These are phyloP conservation scores for Trypanosomatidae sp. DNA, from an alignment of 208 protist genomes.

Conservation along the genomic window DNA sequence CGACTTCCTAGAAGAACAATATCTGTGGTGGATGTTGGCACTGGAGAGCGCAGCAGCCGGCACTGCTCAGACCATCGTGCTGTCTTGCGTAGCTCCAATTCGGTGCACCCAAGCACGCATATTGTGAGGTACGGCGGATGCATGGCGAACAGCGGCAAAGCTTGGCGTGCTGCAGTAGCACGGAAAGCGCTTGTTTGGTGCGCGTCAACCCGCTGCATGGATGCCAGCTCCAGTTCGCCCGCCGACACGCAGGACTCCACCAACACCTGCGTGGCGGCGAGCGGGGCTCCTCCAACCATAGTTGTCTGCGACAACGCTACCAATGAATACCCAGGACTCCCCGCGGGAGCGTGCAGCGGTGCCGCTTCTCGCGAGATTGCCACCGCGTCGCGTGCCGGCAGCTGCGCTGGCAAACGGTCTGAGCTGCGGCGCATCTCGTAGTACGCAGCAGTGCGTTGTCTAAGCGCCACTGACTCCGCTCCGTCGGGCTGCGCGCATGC, in stretches of 20 bases:
- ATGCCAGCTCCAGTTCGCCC: background rate
- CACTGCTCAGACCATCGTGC: constrained; percentile 33
- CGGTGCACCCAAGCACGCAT: constrained; percentile 50
- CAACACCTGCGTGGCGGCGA: constrained; percentile 15
- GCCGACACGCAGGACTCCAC: constrained; percentile 18
- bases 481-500: background rate
- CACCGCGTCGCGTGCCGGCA: background rate
- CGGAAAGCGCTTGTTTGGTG: background rate
- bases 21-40: constrained; percentile 60
- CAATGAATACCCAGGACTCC: background rate
- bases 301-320: background rate
- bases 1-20: constrained; percentile 71
- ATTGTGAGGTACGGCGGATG: constrained; percentile 53
- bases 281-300: background rate
- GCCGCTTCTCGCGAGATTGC: background rate
- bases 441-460: constrained; percentile 8
- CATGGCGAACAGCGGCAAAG: constrained; percentile 20
- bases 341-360: background rate
- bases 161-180: background rate
- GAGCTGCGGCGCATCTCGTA: constrained; percentile 7
- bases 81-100: constrained; percentile 33
- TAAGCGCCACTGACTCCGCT: background rate
- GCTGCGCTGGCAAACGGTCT: background rate
- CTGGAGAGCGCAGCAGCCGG: constrained; percentile 56
- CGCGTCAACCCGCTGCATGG: background rate